Conservation (phyloP, 176 grass and related monocot species). For the Eleusine indica region DNA sequence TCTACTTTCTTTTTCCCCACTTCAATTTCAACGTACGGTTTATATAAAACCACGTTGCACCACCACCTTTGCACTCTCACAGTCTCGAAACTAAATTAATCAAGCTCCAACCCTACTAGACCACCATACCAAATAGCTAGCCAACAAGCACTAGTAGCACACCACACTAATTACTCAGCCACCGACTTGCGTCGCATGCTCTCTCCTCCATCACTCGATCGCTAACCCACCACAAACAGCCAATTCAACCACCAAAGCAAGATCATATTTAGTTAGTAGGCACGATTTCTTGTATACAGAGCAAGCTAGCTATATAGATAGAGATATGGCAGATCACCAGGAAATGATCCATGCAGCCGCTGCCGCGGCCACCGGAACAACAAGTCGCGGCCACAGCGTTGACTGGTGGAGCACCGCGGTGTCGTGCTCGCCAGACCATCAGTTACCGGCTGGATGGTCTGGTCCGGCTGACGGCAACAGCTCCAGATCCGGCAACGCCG, state of each 20-base stretch:
- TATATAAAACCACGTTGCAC: constrained; percentile 29
- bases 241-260: constrained; percentile 13
- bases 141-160: constrained; percentile 30
- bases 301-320: not conserved
- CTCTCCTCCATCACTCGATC: not conserved
- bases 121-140: constrained; percentile 41
- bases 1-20: not conserved
- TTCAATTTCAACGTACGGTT: constrained; percentile 3
- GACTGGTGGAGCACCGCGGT: constrained; percentile 44
- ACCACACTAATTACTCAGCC: constrained; percentile 38
- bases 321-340: constrained; percentile 41
- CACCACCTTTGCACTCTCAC: not conserved
- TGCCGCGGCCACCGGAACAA: not conserved
- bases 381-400: constrained; percentile 1
- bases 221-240: not conserved
- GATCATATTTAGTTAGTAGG: not conserved
- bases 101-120: constrained; percentile 17
- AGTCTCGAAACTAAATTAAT: not conserved
- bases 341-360: constrained; percentile 35
- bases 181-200: constrained; percentile 12
- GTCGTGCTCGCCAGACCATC: constrained; percentile 34
- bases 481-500: constrained; percentile 31
- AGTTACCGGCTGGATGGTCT: constrained; percentile 23
- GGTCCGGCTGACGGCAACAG: constrained; percentile 1
- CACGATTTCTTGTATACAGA: not conserved